Evolutionary conservation across 345 rosid species (phyloP).

Genomic region (Cardiospermum halicacabum): DNA sequence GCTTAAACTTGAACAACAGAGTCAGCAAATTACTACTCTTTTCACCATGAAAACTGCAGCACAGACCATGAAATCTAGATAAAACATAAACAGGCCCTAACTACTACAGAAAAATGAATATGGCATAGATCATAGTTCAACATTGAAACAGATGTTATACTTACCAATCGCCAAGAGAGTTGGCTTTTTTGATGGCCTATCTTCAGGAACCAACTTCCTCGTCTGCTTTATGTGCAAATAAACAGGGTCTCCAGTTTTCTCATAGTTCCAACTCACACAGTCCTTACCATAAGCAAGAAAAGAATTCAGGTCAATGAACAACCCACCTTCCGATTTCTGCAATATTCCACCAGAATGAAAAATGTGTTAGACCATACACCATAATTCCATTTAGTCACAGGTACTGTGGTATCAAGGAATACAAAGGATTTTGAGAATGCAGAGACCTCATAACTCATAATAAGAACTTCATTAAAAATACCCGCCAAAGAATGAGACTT

Average conservation of each 20-base stretch:
- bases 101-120: not conserved
- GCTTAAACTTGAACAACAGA: not conserved
- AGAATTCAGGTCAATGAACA: constrained; percentile 80
- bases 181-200: constrained; percentile 86
- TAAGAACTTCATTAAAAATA: not conserved
- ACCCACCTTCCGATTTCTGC: constrained; percentile 92
- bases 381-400: not conserved
- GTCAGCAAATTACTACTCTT: not conserved
- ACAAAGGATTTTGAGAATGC: not conserved
- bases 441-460: not conserved
- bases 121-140: not conserved
- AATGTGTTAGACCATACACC: not conserved
- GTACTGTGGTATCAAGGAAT: not conserved
- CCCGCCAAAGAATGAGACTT: not conserved
- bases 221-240: constrained; percentile 85
- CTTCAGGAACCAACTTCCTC: constrained; percentile 66
- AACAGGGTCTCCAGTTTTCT: constrained; percentile 88
- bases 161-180: constrained; percentile 90
- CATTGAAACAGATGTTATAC: not conserved
- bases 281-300: constrained; percentile 96
- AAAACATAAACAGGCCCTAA: not conserved
- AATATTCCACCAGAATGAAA: constrained; percentile 22
- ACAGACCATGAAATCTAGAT: not conserved
- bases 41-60: not conserved
- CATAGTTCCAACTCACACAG: constrained; percentile 75